Base-by-base conservation (phyloP, 352 stramenopile genomes). In the Phytophthora pisi region DNA sequence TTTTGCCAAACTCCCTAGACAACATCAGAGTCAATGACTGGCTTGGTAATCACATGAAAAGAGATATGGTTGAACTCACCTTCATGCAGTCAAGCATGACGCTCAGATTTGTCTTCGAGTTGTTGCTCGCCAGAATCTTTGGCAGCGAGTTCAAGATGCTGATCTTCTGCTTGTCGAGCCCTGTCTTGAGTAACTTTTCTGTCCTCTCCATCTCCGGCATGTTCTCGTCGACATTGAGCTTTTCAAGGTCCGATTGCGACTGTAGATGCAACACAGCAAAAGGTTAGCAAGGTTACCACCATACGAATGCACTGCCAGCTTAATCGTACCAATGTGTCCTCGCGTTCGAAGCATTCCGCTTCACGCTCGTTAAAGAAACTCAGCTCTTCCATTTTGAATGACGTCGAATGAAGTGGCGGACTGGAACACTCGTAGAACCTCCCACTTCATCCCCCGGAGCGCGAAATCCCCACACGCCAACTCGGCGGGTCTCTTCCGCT, bases 201-300 rank as follows among this genome's bases (percentile, higher is more conserved):
- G 84, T 75, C 24, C 87, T 70, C 66, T 92, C 84, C 75, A 95
- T 90, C 70, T 95, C 87, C 9, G 81, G 74, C 70, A 95, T 86
- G 51, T 95, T 86, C 74, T 95, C 87, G n/a, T 78, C 75, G 16
- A 95, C 84, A 79, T 95, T 91, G 49, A 95, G 81, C 61, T 93
- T 93, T 55, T 95, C 87, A 8, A 95, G 70, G 58, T 95, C 87
- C 23, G 87, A 93, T 67, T 86, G 78, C 4, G 84, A 93, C 87
- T 95, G 43, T 7, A 59, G 28, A 28, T 53, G n/a, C 26, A 58
- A 13, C 28, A 20, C 7, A 24, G 64, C 13, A 18, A 34, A 5
- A 26, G 36, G 30, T 66, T n/a, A 66, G 43, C 24, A 13, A 38
- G 3, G 7, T 1, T n/a, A 54, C 43, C 8, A 28, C 26, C 43